Evolutionary conservation across 768 basidiomycete species (phyloP).

Genomic region (Pleurotus eryngii): DNA sequence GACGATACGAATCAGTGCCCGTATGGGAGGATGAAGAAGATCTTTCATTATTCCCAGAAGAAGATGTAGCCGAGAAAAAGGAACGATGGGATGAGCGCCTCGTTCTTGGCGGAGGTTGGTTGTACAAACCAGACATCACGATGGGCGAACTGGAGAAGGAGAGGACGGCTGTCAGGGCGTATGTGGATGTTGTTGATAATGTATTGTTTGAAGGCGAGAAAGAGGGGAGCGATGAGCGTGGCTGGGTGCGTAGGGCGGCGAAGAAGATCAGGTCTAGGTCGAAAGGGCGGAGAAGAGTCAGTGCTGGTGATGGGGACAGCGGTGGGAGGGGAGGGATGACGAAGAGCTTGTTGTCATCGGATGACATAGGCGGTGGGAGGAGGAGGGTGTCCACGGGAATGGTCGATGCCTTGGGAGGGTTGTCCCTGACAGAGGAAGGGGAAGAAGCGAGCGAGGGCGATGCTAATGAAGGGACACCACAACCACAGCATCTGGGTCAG

Average conservation of each 20-base stretch:
- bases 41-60: slow-evolving; percentile 30
- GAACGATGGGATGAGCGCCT: slow-evolving; percentile 82
- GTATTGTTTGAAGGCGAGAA: slow-evolving; percentile 67
- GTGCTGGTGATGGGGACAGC: slow-evolving; percentile 36
- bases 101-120: slow-evolving; percentile 78
- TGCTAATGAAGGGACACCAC: too few relatives aligned
- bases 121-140: slow-evolving; percentile 67
- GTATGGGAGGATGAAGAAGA: slow-evolving; percentile 80
- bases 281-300: slow-evolving; percentile 48
- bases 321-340: slow-evolving; percentile 6
- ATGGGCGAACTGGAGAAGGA: slow-evolving; percentile 56
- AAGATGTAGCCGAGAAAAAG: slow-evolving; percentile 52
- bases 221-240: slow-evolving; percentile 35
- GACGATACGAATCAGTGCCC: slow-evolving; percentile 59
- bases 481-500: neutral
- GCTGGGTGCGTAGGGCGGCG: slow-evolving; percentile 32
- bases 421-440: slow-evolving; percentile 36
- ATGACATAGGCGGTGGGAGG: slow-evolving; percentile 25
- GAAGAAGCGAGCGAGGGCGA: neutral
- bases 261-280: slow-evolving; percentile 23
- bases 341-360: slow-evolving; percentile 18
- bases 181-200: slow-evolving; percentile 77
- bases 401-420: slow-evolving; percentile 47
- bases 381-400: slow-evolving; percentile 62
- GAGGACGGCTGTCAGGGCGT: slow-evolving; percentile 50